phyloP scores from a whole-genome alignment of 805 yeast genomes.

The Spencermartinsiella europaea region DNA sequence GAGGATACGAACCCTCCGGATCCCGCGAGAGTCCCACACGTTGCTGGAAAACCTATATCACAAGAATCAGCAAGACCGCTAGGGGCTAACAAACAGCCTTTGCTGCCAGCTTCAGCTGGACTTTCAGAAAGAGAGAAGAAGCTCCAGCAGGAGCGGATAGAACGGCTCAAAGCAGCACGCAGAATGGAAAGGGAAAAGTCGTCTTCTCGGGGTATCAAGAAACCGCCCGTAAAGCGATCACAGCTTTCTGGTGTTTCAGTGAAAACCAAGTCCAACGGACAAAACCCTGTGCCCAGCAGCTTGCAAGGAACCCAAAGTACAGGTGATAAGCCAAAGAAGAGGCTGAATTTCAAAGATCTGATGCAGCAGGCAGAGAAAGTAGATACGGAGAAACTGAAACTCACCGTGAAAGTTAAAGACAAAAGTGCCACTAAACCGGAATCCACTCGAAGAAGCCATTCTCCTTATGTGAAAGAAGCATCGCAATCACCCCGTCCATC shows the following conservation, averaged over 20 bases:
- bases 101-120: conserved; percentile 3
- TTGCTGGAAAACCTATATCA: neutral
- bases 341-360: conserved; percentile 58
- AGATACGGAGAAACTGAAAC: conserved; percentile 45
- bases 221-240: conserved; percentile 14
- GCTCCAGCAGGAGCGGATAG: conserved; percentile 23
- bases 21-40: neutral
- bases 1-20: neutral
- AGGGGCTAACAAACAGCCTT: neutral
- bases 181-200: conserved; percentile 15
- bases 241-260: no score
- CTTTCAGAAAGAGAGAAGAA: conserved; percentile 20
- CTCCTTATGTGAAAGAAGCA: neutral
- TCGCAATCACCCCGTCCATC: neutral
- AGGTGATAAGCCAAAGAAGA: conserved; percentile 21
- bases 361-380: conserved; percentile 64
- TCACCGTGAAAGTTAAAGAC: conserved; percentile 34
- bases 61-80: conserved; percentile 5
- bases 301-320: conserved; percentile 2
- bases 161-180: conserved; percentile 28
- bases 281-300: conserved; percentile 2
- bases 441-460: neutral
- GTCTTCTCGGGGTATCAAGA: conserved; percentile 21
- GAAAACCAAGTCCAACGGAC: conserved; percentile 33
- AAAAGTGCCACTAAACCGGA: conserved; percentile 36